Conservation (phyloP, 495 filamentous ascomycete species). For the Cudoniella acicularis region DNA sequence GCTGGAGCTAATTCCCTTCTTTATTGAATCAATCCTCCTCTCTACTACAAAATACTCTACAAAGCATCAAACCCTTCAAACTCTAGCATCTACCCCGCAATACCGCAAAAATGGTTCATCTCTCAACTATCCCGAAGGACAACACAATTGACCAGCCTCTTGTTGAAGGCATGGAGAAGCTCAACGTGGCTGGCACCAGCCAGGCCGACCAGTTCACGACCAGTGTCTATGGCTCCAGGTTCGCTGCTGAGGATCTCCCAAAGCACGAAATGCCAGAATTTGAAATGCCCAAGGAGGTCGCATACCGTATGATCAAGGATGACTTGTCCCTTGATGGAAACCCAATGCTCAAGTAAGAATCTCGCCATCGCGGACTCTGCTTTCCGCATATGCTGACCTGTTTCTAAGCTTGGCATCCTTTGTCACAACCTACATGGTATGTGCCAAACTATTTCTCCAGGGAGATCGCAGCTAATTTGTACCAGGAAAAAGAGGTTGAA, state of each 20-base stretch:
- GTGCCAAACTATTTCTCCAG: conserved; percentile 6
- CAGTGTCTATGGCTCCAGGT: conserved; percentile 81
- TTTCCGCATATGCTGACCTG: neutral
- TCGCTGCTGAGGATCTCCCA: conserved; percentile 73
- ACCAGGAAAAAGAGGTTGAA: conserved; percentile 76
- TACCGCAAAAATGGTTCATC: conserved; percentile 62
- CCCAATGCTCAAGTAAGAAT: conserved; percentile 72
- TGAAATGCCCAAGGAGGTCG: conserved; percentile 86
- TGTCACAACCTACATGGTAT: conserved; percentile 84
- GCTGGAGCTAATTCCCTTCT: conserved; percentile 2
- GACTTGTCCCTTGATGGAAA: conserved; percentile 88
- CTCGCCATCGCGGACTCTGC: conserved; percentile 10
- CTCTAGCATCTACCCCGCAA: neutral
- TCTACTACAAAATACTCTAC: neutral
- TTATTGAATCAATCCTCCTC: neutral
- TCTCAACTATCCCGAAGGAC: conserved; percentile 52
- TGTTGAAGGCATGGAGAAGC: conserved; percentile 42
- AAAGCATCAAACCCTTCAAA: neutral
- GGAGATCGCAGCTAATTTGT: conserved; percentile 1
- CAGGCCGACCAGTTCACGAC: conserved; percentile 57
- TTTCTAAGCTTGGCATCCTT: conserved; percentile 63
- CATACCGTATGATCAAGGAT: conserved; percentile 93
- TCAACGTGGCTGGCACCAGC: conserved; percentile 34
- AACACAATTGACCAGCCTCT: conserved; percentile 37
- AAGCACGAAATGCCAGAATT: conserved; percentile 82